Evolutionary conservation across 305 asterid genomes (phyloP), one percentile per base, ranked within the genome.

Genomic region (Striga hermonthica): DNA sequence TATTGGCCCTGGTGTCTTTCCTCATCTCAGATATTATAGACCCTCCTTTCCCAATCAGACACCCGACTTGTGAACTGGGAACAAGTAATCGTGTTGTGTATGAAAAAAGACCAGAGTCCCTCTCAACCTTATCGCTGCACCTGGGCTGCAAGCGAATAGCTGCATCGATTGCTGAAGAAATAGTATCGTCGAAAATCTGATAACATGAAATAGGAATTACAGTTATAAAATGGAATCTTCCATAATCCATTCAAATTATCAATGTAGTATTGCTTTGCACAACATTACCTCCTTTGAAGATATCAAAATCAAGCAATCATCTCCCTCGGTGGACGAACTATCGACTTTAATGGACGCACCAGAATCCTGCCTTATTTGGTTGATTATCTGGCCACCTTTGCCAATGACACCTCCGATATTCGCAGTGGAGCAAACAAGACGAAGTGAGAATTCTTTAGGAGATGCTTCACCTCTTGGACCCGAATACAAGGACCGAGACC

Each of bases 21-120:
- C 99, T 84, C 90, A 93, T 88, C 60, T 88, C 99, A 6, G 92
- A 84, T 71, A 93, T 86, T 67, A 93, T 93, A 50, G 93, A 82
- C 39, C 99, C 96, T 58, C 99, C 97, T 85, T 93, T 90, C 50
- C 96, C 99, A 76, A 90, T 88, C 53, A 93, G 96, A 74, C 96
- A 88, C 59, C 97, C 99, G 75, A 93, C 83, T 22, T 80, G 83
- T 67, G 96, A 90, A 48, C 86, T 76, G n/a, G 97, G 96, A 66
- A 93, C 97, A 71, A 93, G 95, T 71, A 93, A 75, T 62, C 87
- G 71, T 6, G 92, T 90, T 36, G 97, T 87, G 66, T 72, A 82
- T 49, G 97, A 84, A 79, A 83, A 79, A 40, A 84, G 90, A 56
- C 96, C 98, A 45, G 98, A 87, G 76, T 92, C 98, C 73, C 90